A percentile compares a stretch with the other conserved stretches of the same genome.
These are phyloP conservation scores for Clonostachys byssicola DNA, from an alignment of 2,329 filamentous ascomycete genomes.

Conservation along the genomic window DNA sequence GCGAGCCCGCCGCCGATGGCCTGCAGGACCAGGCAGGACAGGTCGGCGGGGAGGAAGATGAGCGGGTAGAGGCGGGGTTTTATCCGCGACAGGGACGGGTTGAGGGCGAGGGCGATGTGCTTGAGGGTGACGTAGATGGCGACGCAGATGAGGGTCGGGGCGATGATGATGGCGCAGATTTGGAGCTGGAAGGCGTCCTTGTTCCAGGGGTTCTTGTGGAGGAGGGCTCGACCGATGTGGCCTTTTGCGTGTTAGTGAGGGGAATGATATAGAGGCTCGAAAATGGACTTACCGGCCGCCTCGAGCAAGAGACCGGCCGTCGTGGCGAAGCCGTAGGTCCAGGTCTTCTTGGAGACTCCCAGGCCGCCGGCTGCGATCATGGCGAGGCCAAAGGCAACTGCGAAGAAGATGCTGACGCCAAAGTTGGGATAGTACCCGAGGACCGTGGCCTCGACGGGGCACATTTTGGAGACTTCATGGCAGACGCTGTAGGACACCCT, in stretches of 20 bases:
- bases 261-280: neutral
- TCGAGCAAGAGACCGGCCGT: conserved; percentile 46
- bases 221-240: conserved; percentile 46
- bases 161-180: conserved; percentile 55
- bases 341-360: conserved; percentile 47
- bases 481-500: conserved; percentile 15
- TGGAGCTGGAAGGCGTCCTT: conserved; percentile 50
- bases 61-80: conserved; percentile 47
- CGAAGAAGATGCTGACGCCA: conserved; percentile 51
- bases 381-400: conserved; percentile 40
- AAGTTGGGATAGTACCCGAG: conserved; percentile 53
- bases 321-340: conserved; percentile 47
- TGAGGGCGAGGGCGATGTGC: conserved; percentile 47
- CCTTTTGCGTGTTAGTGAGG: conserved; percentile 24
- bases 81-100: conserved; percentile 44
- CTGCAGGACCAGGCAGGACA: conserved; percentile 55
- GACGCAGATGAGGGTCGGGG: conserved; percentile 57
- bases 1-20: conserved; percentile 54
- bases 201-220: conserved; percentile 52
- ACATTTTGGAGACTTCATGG: conserved; percentile 29
- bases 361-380: conserved; percentile 32
- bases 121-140: conserved; percentile 62
- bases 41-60: conserved; percentile 55
- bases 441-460: conserved; percentile 48
- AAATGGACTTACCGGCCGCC: conserved; percentile 34